These are phyloP conservation scores for Penicillium psychrosexuale DNA, from an alignment of 2,329 filamentous ascomycete species.

Conservation along the genomic window DNA sequence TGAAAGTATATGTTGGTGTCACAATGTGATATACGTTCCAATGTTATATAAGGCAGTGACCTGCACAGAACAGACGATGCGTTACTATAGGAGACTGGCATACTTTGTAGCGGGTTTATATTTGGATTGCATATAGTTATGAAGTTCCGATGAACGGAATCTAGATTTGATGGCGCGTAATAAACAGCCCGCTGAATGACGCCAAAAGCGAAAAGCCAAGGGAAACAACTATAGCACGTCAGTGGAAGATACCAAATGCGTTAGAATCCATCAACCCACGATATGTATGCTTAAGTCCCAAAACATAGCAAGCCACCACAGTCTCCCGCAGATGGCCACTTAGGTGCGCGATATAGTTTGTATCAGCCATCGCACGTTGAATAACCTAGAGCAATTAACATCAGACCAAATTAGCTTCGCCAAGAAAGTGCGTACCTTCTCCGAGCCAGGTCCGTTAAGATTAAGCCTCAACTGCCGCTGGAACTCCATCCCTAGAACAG, in stretches of 20 bases:
- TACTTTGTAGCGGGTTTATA: not conserved
- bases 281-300: conserved; percentile 30
- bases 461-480: conserved; percentile 29
- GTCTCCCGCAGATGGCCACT: conserved; percentile 24
- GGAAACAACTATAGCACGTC: conserved; percentile 12
- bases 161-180: conserved; percentile 19
- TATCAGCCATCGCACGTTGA: conserved; percentile 38
- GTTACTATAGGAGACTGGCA: not conserved
- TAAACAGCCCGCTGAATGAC: conserved; percentile 19
- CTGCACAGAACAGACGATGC: too few relatives aligned
- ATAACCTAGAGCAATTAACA: conserved; percentile 39
- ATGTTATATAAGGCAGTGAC: too few relatives aligned
- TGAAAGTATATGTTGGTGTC: not conserved
- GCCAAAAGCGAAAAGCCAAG: conserved; percentile 18
- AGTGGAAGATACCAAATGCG: not conserved
- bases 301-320: conserved; percentile 29
- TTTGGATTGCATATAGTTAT: not conserved
- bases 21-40: too few relatives aligned
- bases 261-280: conserved; percentile 13
- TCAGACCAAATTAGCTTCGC: rapidly evolving
- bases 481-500: conserved; percentile 39
- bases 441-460: conserved; percentile 29
- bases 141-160: not conserved
- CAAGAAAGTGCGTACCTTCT: conserved; percentile 15
- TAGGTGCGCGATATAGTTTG: conserved; percentile 39